Evolutionary conservation across 306 rosid species (phyloP).

Genomic region (Cyamopsis tetragonoloba): DNA sequence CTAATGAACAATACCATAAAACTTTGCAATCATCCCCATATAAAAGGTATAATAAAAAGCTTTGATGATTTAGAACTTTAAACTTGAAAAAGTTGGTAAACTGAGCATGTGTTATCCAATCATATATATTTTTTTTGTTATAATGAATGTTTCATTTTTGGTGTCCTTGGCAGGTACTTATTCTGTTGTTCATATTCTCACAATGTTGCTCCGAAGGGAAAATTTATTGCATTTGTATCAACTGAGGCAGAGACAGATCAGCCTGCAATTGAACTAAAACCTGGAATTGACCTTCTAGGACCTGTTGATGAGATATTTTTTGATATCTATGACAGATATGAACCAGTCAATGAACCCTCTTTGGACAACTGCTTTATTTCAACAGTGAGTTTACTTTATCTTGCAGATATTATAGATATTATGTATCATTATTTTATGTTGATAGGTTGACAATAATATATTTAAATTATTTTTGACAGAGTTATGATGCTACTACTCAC

Average conservation of each 20-base stretch:
- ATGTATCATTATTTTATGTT: not conserved
- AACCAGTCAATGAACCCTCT: slow-evolving; percentile 85
- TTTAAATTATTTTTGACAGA: slow-evolving; percentile 48
- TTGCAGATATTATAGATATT: not conserved
- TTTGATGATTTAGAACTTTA: not conserved
- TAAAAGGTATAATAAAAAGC: not conserved
- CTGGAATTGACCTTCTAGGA: slow-evolving; percentile 92
- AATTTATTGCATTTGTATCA: slow-evolving; percentile 92
- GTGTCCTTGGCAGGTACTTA: slow-evolving; percentile 66
- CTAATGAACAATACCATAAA: not conserved
- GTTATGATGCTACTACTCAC: slow-evolving; percentile 96
- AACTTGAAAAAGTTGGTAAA: not conserved
- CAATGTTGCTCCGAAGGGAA: slow-evolving; percentile 96
- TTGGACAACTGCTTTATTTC: slow-evolving; percentile 94
- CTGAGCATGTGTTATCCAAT: not conserved
- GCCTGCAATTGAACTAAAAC: slow-evolving; percentile 81
- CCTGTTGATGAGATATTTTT: slow-evolving; percentile 87
- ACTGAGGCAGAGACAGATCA: slow-evolving; percentile 91
- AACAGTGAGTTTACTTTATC: slow-evolving; percentile 50
- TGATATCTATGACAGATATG: slow-evolving; percentile 81
- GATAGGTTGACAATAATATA: not conserved
- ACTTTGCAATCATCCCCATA: not conserved
- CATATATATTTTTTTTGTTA: not conserved
- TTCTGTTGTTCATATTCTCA: slow-evolving; percentile 96
- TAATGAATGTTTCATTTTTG: slow-evolving; percentile 18